These are phyloP conservation scores for Aleurites moluccanus DNA, from an alignment of 441 rosid genomes.

Conservation along the genomic window DNA sequence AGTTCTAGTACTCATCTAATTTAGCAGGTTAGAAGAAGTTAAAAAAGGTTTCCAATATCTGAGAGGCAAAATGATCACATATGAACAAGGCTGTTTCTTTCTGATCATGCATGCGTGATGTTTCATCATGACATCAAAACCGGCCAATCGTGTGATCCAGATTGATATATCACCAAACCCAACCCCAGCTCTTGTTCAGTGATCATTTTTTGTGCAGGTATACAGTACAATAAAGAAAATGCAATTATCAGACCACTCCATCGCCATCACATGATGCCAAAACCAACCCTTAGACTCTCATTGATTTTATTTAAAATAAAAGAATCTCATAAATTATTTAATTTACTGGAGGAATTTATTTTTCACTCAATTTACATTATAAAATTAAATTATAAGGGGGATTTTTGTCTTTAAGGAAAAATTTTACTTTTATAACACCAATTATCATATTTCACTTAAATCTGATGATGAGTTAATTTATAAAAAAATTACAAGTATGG, in stretches of 20 bases:
- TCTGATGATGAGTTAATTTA: too few relatives aligned
- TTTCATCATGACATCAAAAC: conserved; percentile 18
- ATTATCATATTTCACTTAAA: too few relatives aligned
- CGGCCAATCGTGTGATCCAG: conserved; percentile 32
- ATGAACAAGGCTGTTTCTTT: conserved; percentile 19
- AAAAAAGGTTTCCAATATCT: neutral
- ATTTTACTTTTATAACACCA: too few relatives aligned
- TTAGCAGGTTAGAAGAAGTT: too few relatives aligned
- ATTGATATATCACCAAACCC: conserved; percentile 15
- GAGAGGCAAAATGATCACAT: conserved; percentile 24
- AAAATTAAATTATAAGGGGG: too few relatives aligned
- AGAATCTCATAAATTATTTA: too few relatives aligned
- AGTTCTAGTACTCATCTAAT: neutral
- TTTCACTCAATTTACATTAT: too few relatives aligned
- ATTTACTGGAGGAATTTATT: too few relatives aligned
- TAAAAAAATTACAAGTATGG: too few relatives aligned
- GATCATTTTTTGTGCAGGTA: neutral
- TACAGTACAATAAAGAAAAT: conserved; percentile 5
- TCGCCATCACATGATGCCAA: neutral
- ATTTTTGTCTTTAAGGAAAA: too few relatives aligned
- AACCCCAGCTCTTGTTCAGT: neutral
- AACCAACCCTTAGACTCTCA: neutral
- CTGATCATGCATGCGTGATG: conserved; percentile 29
- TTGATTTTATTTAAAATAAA: neutral
- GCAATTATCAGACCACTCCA: neutral